phyloP scores from a whole-genome alignment of 805 yeast genomes.

The Myxozyma melibiosi region DNA sequence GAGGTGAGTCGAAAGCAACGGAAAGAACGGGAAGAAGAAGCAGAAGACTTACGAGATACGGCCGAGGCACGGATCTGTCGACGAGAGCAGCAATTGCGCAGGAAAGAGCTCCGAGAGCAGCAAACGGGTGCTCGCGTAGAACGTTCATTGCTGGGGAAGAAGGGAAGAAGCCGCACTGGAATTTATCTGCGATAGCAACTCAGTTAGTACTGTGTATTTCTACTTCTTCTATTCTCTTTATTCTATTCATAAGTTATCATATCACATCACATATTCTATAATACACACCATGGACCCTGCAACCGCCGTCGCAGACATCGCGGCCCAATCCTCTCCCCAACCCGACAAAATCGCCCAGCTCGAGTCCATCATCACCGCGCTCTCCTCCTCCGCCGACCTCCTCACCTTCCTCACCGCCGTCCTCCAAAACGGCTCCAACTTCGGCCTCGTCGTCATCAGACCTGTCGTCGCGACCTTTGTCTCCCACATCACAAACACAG shows the following conservation, averaged over 20 bases:
- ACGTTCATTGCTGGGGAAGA: too few species aligned
- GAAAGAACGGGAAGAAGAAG: neutral
- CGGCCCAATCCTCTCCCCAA: conserved; percentile 13
- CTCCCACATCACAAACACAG: neutral
- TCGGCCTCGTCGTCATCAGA: conserved; percentile 28
- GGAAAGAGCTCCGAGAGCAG: neutral
- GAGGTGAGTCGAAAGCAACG: neutral
- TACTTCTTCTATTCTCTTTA: too few species aligned
- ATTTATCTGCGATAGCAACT: too few species aligned
- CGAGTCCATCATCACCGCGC: conserved; percentile 9
- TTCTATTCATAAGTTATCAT: too few species aligned
- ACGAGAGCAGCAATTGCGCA: conserved; percentile 11
- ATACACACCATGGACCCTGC: conserved; percentile 2
- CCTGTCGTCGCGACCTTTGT: conserved; percentile 26
- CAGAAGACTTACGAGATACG: conserved; percentile 32
- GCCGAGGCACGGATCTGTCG: conserved; percentile 27
- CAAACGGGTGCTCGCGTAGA: too few species aligned
- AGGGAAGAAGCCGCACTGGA: too few species aligned
- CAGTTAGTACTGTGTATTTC: too few species aligned
- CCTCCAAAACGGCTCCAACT: conserved; percentile 13
- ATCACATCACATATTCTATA: too few species aligned
- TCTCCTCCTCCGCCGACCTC: neutral
- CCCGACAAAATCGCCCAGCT: conserved; percentile 20
- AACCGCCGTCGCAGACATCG: neutral
- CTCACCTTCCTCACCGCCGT: conserved; percentile 16